Evolutionary conservation across 176 grass and related monocot genomes (phyloP), one percentile per base, ranked within the genome.

Genomic region (Paspalum notatum): DNA sequence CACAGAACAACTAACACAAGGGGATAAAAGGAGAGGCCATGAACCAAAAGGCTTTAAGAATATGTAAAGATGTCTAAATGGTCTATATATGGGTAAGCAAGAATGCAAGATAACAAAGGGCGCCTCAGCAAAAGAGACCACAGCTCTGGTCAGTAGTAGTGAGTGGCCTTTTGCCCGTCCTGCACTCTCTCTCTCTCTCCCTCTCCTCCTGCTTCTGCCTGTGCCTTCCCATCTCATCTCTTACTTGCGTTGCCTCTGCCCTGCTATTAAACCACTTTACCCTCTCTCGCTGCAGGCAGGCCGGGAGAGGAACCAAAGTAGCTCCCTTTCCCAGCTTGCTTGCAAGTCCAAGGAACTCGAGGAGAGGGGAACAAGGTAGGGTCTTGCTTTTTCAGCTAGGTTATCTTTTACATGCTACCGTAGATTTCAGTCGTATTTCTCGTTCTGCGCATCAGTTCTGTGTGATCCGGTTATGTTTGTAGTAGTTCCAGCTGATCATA

Each of bases 71-170:
- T 65, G 47, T 50, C 57, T 37, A 77, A 13, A 77, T 80, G 40
- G 40, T 3, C 82, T 40, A 89, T 77, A 89, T 65, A 66, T 55
- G 87, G 77, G 26, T 89, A 85, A 89, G 56, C 87, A 85, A 82
- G 82, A 63, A 85, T 85, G 56, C 87, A 85, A 82, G 82, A 63
- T 71, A 82, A 46, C 26, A 71, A 87, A 78, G 41, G 43, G 14
- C 3, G 1, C 32, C 2, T 66, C 69, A 59, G 9, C 27, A 51
- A 76, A 15, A 59, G 51, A 72, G 80, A 39, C 49, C 41, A 71
- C 66, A 72, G 15, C 68, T 87, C n/a, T 53, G 32, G 57, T 26
- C 79, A 75, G 45, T 70, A 5, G 45, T 6, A 71, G 68, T 71
- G 32, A 32, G 64, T 67, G 68, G 45, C 68, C 24, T 71, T 71